Percentiles rank a stretch among this genome's conserved stretches.
These are phyloP conservation scores for Aspergillus haitiensis DNA, from an alignment of 495 filamentous ascomycete genomes.

Conservation along the genomic window DNA sequence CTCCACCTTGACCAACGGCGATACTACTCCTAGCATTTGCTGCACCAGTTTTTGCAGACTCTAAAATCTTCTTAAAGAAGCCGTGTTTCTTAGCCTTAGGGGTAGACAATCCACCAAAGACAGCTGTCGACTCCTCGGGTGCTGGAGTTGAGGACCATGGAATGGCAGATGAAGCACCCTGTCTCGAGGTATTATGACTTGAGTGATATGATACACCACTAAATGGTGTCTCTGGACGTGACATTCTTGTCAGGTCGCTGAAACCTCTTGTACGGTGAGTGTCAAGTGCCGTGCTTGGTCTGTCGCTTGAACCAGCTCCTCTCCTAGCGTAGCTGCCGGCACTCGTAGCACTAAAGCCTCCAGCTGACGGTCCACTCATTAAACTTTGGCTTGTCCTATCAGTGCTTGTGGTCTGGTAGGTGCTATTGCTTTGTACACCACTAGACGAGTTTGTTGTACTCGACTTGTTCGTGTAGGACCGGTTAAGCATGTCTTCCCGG, in stretches of 20 bases:
- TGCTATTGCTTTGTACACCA: constrained; percentile 68
- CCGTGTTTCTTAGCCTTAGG: constrained; percentile 90
- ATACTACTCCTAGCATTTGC: constrained; percentile 87
- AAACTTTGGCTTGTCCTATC: constrained; percentile 77
- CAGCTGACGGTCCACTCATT: constrained; percentile 91
- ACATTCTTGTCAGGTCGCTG: constrained; percentile 40
- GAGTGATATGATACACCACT: constrained; percentile 81
- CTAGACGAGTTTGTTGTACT: constrained; percentile 73
- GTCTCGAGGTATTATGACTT: constrained; percentile 69
- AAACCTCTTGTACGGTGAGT: constrained; percentile 44
- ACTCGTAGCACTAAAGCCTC: constrained; percentile 90
- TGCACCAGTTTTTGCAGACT: constrained; percentile 90
- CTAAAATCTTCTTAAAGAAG: constrained; percentile 95
- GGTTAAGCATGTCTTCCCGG: constrained; percentile 63
- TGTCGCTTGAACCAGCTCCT: constrained; percentile 48
- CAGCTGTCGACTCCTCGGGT: constrained; percentile 49
- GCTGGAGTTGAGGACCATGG: constrained; percentile 44
- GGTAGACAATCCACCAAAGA: constrained; percentile 77
- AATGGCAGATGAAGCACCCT: constrained; percentile 47
- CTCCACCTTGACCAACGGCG: constrained; percentile 57
- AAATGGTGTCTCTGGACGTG: constrained; percentile 68
- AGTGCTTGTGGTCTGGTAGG: constrained; percentile 69
- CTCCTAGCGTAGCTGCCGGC: constrained; percentile 86
- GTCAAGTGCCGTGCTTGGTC: constrained; percentile 56
- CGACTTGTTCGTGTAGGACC: constrained; percentile 85